A percentile compares a stretch with the other conserved stretches of the same genome.
Evolutionary conservation across 768 basidiomycete species (phyloP).

Genomic region (Dictyophora rubrovolvata): DNA sequence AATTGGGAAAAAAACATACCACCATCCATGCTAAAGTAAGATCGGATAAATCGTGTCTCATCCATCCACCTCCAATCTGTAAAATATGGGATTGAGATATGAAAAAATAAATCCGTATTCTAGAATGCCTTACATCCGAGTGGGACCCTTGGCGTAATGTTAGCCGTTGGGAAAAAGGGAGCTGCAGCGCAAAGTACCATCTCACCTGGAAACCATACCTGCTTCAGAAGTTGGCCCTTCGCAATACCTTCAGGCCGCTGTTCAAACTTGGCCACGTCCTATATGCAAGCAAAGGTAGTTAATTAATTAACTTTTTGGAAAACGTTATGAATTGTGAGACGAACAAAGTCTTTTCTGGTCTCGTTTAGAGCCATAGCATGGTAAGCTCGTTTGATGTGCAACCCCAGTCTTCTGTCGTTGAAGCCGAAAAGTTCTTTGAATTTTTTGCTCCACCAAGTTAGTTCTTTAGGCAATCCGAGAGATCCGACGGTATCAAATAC

Average conservation of each 20-base stretch:
- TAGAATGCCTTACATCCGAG: constrained; percentile 18
- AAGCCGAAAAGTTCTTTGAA: constrained; percentile 51
- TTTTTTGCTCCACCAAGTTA: constrained; percentile 37
- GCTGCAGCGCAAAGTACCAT: not conserved
- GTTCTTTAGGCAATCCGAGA: constrained; percentile 57
- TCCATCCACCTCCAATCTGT: constrained; percentile 64
- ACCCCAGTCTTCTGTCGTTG: constrained; percentile 45
- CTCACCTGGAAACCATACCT: constrained; percentile 68
- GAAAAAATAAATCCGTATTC: not conserved
- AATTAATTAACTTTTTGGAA: too few relatives aligned
- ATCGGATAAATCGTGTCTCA: constrained; percentile 58
- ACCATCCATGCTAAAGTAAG: constrained; percentile 56
- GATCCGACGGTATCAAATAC: constrained; percentile 74
- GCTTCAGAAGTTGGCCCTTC: constrained; percentile 52
- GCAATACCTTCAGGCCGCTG: constrained; percentile 41
- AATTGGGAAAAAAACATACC: constrained; percentile 27
- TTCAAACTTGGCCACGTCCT: constrained; percentile 40
- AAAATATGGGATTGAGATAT: not conserved
- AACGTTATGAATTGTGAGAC: constrained; percentile 14
- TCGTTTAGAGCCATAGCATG: constrained; percentile 67
- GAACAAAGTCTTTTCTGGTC: constrained; percentile 55
- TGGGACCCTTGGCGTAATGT: constrained; percentile 16
- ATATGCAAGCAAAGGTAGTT: not conserved
- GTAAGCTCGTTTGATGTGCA: constrained; percentile 54
- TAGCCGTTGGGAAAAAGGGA: not conserved